Evolutionary conservation across 805 yeast genomes (phyloP).

Genomic region (Schizosaccharomyces cryophilus): DNA sequence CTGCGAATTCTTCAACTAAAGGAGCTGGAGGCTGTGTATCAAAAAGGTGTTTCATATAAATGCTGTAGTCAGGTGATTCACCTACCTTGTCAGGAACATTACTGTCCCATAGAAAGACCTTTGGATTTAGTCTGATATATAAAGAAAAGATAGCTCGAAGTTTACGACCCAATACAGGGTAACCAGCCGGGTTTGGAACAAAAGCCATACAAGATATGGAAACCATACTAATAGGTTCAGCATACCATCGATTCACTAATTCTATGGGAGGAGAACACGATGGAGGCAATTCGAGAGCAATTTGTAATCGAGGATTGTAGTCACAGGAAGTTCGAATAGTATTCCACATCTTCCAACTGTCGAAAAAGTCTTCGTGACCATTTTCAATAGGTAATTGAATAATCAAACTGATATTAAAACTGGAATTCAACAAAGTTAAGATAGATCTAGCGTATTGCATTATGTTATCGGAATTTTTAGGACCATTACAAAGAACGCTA

Average conservation of each 20-base stretch:
- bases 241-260: conserved; percentile 36
- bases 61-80: conserved; percentile 14
- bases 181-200: conserved; percentile 32
- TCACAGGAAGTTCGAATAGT: conserved; percentile 31
- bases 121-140: conserved; percentile 4
- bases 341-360: conserved; percentile 60
- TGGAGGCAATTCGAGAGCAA: conserved; percentile 53
- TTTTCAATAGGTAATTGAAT: conserved; percentile 12
- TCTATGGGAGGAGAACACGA: conserved; percentile 22
- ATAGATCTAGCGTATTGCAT: conserved; percentile 25
- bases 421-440: conserved; percentile 13
- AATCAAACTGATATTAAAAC: conserved; percentile 8
- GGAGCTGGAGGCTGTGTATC: conserved; percentile 11
- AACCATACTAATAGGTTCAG: conserved; percentile 40
- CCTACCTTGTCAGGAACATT: background rate
- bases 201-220: conserved; percentile 32
- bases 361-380: conserved; percentile 12
- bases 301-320: conserved; percentile 32
- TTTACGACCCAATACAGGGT: conserved; percentile 38
- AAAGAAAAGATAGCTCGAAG: conserved; percentile 25
- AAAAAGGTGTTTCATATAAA: conserved; percentile 21
- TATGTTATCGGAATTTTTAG: conserved; percentile 28
- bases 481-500: conserved; percentile 37
- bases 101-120: conserved; percentile 8
- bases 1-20: conserved; percentile 15